Conservation (phyloP, 768 basidiomycete species). For the Boletus eberwhitei region DNA sequence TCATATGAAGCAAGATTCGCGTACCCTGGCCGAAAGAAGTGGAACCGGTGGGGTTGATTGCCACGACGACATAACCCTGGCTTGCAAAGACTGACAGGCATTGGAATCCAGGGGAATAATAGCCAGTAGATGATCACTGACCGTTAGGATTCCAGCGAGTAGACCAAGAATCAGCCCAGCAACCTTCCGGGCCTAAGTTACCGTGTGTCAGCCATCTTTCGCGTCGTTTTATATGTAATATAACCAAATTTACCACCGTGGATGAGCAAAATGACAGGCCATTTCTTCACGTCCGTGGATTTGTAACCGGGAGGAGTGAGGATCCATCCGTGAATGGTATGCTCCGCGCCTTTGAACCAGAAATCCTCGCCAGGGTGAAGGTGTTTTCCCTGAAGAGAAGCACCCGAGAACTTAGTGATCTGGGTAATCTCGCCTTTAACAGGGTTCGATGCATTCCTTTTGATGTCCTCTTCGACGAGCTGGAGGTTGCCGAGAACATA, state of each 20-base stretch:
- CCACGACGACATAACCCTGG: conserved; percentile 84
- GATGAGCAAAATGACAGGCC: conserved; percentile 77
- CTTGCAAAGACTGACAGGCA: conserved; percentile 64
- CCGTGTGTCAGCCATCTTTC: neutral
- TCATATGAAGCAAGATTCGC: neutral
- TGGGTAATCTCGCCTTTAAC: conserved; percentile 41
- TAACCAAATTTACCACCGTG: conserved; percentile 55
- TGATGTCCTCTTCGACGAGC: conserved; percentile 41
- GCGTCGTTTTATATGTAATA: neutral
- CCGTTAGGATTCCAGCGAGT: conserved; percentile 91
- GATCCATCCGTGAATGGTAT: conserved; percentile 80
- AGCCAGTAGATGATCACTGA: conserved; percentile 23
- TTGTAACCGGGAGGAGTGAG: conserved; percentile 79
- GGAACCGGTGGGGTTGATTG: conserved; percentile 92
- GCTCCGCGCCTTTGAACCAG: conserved; percentile 84
- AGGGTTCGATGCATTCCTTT: conserved; percentile 26
- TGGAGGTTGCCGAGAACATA: conserved; percentile 57
- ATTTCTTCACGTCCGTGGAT: conserved; percentile 63
- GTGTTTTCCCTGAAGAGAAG: conserved; percentile 52
- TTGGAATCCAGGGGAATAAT: neutral
- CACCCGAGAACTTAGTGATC: conserved; percentile 63
- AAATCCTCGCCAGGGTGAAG: conserved; percentile 73
- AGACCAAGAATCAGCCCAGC: conserved; percentile 91
- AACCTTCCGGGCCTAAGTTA: conserved; percentile 63
- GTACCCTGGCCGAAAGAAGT: conserved; percentile 89